Evolutionary conservation across 2,329 filamentous ascomycete genomes (phyloP), one percentile per base, ranked within the genome.

Genomic region (Colletotrichum tamarilloi): DNA sequence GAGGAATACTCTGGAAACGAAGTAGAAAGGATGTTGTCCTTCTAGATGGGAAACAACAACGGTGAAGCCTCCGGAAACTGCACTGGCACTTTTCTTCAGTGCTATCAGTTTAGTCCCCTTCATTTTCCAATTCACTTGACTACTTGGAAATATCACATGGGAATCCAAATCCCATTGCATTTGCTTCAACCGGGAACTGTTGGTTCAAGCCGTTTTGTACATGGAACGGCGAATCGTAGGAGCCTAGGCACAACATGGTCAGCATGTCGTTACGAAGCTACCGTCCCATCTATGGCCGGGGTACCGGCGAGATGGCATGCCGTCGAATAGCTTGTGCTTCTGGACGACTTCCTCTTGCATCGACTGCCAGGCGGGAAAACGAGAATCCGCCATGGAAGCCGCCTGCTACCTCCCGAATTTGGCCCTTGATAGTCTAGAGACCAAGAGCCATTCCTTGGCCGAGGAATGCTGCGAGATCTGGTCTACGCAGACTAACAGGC

Each of bases 401-500:
- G 24, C 12, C n/a, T 49, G 16, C 1, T 22, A 46, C 22, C 14
- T 16, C 28, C 49, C n/a, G 22, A 52, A 28, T 7, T 12, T 38
- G n/a, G 46, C 4, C 19, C 22, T 24, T 12, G 14, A 32, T 4
- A 9, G 28, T 12, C 16, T 1, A 32, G 38, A 28, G 16, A 26
- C 49, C 42, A 38, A 62, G 28, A 16, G 55, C 32, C 19, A 19
- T 24, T 56, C 49, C 32, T 28, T 26, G 53, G 7, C 63, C 28
- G 42, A 8, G 30, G 46, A 24, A 59, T 55, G 24, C 55, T 26
- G 26, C 26, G 59, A 69, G 55, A 69, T 64, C 59, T 66, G 55
- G 66, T 59, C 64, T 59, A 59, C 59, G 70, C 66, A 53, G 24
- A 30, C 53, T 53, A 53, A 42, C 32, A 59, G 46, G 46, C 53